phyloP scores from a whole-genome alignment of 805 yeast species.

The Lachancea nothofagi region DNA sequence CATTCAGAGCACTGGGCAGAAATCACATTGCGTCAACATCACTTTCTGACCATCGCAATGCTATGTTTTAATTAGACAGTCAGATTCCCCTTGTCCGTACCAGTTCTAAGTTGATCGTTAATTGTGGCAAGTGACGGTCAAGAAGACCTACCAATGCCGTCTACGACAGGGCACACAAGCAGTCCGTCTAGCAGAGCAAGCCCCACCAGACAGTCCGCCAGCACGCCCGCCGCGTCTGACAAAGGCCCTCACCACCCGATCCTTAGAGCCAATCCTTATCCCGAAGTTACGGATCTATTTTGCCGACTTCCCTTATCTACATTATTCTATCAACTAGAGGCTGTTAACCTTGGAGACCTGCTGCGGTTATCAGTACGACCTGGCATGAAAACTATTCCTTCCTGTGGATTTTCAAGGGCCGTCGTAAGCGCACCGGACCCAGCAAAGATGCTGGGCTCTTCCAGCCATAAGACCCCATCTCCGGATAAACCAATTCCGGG shows the following conservation, averaged over 20 bases:
- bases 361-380: constrained; percentile 43
- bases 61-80: constrained; percentile 42
- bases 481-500: constrained; percentile 40
- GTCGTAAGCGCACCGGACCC: constrained; percentile 39
- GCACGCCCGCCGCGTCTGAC: constrained; percentile 33
- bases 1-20: constrained; percentile 39
- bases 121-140: constrained; percentile 30
- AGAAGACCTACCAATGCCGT: constrained; percentile 28
- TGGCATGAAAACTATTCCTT: constrained; percentile 38
- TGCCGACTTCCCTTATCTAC: constrained; percentile 43
- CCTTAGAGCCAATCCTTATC: constrained; percentile 42
- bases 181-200: constrained; percentile 26
- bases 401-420: constrained; percentile 40
- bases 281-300: constrained; percentile 41
- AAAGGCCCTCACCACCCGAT: constrained; percentile 37
- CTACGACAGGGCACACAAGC: constrained; percentile 26
- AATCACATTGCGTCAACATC: constrained; percentile 43
- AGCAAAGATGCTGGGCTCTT: constrained; percentile 36
- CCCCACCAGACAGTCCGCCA: constrained; percentile 25
- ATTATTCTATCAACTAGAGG: constrained; percentile 41
- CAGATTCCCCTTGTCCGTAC: constrained; percentile 38
- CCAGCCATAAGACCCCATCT: constrained; percentile 38
- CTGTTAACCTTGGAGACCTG: constrained; percentile 44
- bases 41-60: constrained; percentile 42
- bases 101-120: constrained; percentile 29